These are phyloP conservation scores for Borealophlyctis nickersoniae DNA, from an alignment of 192 early-diverging fungal genomes.

Conservation along the genomic window DNA sequence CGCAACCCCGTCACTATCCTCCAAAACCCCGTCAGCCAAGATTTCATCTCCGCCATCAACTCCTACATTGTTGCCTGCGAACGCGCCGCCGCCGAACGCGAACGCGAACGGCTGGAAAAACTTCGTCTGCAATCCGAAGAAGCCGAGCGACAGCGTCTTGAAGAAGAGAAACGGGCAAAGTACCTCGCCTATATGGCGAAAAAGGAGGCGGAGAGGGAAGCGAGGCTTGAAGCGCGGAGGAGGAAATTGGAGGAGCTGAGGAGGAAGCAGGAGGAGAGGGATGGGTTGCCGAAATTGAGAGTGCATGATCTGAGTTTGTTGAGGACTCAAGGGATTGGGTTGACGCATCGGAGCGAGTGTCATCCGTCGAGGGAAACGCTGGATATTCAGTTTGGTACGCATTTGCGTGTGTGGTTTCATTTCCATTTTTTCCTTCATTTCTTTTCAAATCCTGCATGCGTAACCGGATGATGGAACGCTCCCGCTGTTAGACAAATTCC, in stretches of 20 bases:
- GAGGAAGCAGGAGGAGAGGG: slow-evolving; percentile 12
- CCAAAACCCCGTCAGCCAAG: slow-evolving; percentile 37
- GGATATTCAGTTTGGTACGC: slow-evolving; percentile 36
- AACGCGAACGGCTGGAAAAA: slow-evolving; percentile 35
- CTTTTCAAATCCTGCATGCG: not conserved
- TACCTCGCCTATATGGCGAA: slow-evolving; percentile 21
- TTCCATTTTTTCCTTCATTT: not conserved
- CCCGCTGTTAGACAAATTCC: slow-evolving; percentile 15
- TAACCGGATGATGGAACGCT: not conserved
- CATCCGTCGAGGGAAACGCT: slow-evolving; percentile 48
- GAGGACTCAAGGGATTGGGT: slow-evolving; percentile 34
- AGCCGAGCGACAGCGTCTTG: slow-evolving; percentile 28
- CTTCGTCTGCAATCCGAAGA: slow-evolving; percentile 21
- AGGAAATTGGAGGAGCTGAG: slow-evolving; percentile 20
- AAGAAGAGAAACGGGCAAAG: slow-evolving; percentile 32
- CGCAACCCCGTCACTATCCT: slow-evolving; percentile 34
- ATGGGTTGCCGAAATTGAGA: slow-evolving; percentile 1
- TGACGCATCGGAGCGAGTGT: slow-evolving; percentile 45
- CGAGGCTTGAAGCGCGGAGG: slow-evolving; percentile 16
- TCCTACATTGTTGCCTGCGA: slow-evolving; percentile 33
- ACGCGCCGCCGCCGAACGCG: slow-evolving; percentile 13
- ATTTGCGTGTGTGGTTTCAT: not conserved
- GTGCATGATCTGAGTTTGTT: slow-evolving; percentile 13
- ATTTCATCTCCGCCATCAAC: slow-evolving; percentile 42
- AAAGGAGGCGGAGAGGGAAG: slow-evolving; percentile 35